phyloP scores from a whole-genome alignment of 257 asterid species.

The Nemophila menziesii region DNA sequence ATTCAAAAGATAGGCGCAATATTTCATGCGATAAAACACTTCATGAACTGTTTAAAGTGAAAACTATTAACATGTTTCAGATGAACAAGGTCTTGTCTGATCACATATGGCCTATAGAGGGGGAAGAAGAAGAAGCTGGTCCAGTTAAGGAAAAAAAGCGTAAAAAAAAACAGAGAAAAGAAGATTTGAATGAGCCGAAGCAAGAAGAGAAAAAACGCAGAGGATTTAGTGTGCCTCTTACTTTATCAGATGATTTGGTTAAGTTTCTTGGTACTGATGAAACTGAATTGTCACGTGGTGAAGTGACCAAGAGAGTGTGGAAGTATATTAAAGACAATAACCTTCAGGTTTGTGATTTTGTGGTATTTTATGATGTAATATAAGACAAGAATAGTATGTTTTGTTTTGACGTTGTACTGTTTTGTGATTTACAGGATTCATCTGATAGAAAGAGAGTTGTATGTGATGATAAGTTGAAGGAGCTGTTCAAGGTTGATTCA shows the following conservation, averaged over 20 bases:
- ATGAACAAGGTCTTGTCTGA: conserved; percentile 31
- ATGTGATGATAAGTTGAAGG: conserved; percentile 30
- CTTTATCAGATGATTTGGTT: conserved; percentile 23
- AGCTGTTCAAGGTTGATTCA: conserved; percentile 26
- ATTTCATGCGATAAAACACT: conserved; percentile 29
- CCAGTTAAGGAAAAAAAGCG: conserved; percentile 15
- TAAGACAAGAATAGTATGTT: not conserved
- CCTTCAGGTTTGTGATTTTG: conserved; percentile 23
- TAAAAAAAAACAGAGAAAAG: conserved; percentile 26
- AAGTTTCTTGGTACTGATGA: conserved; percentile 30
- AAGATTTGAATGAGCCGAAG: conserved; percentile 20
- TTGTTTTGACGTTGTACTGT: not conserved
- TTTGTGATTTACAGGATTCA: conserved; percentile 21
- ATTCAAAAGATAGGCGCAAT: conserved; percentile 29
- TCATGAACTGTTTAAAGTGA: conserved; percentile 21
- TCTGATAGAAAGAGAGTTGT: conserved; percentile 21
- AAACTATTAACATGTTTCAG: conserved; percentile 33
- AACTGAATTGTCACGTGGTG: conserved; percentile 21
- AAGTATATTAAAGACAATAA: conserved; percentile 31
- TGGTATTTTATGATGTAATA: not conserved
- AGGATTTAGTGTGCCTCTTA: conserved; percentile 25
- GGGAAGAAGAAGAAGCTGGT: conserved; percentile 18
- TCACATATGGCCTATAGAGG: conserved; percentile 39
- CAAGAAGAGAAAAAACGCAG: conserved; percentile 21
- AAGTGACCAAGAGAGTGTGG: conserved; percentile 34